phyloP scores from a whole-genome alignment of 768 basidiomycete genomes.

The Mycena crocata region DNA sequence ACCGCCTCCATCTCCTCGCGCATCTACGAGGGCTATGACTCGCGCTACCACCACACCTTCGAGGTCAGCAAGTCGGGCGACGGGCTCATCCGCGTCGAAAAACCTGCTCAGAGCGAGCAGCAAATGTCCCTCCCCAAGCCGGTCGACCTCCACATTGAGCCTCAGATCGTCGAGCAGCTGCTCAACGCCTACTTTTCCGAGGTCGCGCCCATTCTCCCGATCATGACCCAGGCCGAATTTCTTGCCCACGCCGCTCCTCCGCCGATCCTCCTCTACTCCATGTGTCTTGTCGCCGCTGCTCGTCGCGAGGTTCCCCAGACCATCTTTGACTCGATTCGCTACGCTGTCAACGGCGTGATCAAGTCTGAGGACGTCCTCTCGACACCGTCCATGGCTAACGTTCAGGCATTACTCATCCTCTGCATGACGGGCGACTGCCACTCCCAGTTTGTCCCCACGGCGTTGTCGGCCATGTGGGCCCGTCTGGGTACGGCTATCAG shows the following conservation, averaged over 20 bases:
- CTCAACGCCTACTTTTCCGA: slow-evolving; percentile 93
- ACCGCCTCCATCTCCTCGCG: slow-evolving; percentile 87
- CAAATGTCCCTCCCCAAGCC: slow-evolving; percentile 68
- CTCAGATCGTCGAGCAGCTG: slow-evolving; percentile 81
- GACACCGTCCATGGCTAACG: slow-evolving; percentile 85
- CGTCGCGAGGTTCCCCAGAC: slow-evolving; percentile 84
- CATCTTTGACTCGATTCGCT: slow-evolving; percentile 92
- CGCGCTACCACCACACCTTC: slow-evolving; percentile 89
- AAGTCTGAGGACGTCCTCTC: slow-evolving; percentile 92
- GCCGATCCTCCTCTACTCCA: slow-evolving; percentile 89
- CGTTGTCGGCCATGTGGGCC: slow-evolving; percentile 88
- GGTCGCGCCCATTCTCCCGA: slow-evolving; percentile 89
- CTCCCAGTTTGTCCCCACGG: slow-evolving; percentile 88
- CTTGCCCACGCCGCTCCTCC: slow-evolving; percentile 78
- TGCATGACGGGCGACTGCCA: slow-evolving; percentile 93
- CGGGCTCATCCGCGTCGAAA: slow-evolving; percentile 86
- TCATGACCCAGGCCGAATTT: slow-evolving; percentile 92
- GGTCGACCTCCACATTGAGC: slow-evolving; percentile 79
- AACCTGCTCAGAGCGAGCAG: slow-evolving; percentile 68
- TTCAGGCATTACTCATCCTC: slow-evolving; percentile 88
- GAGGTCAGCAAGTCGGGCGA: slow-evolving; percentile 87
- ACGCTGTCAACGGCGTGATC: slow-evolving; percentile 87
- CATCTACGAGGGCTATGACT: slow-evolving; percentile 88
- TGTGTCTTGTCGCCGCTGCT: slow-evolving; percentile 92
- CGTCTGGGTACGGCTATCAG: slow-evolving; percentile 90